Conservation (phyloP, 305 asterid species). For the Lippia alba region DNA sequence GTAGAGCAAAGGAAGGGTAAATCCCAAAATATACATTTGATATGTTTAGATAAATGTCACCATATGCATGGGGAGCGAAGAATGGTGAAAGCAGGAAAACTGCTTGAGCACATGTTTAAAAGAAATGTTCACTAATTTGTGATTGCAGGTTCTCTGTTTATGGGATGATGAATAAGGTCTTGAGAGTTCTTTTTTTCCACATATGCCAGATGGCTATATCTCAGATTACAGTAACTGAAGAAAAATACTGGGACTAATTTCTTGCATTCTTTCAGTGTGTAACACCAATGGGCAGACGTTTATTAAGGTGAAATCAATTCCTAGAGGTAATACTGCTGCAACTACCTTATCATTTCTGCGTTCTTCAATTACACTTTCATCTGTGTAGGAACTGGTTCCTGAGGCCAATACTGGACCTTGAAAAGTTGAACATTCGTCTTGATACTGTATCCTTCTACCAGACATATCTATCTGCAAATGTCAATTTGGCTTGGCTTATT, state of each 20-base stretch:
- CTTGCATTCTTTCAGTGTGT: constrained; percentile 75
- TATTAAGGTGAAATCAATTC: constrained; percentile 68
- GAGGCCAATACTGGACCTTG: constrained; percentile 92
- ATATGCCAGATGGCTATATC: constrained; percentile 33
- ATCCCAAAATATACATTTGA: constrained; percentile 36
- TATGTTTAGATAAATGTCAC: constrained; percentile 34
- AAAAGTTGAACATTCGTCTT: constrained; percentile 80
- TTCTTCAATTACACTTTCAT: constrained; percentile 38
- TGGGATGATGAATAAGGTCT: constrained; percentile 99
- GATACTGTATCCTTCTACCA: constrained; percentile 83
- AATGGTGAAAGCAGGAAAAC: constrained; percentile 44
- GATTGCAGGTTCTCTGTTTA: constrained; percentile 92
- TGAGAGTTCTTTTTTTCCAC: constrained; percentile 32
- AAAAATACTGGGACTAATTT: constrained; percentile 37
- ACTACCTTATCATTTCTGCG: constrained; percentile 37
- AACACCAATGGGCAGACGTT: constrained; percentile 95
- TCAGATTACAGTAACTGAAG: constrained; percentile 28
- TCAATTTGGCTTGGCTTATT: constrained; percentile 14
- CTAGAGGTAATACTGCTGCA: constrained; percentile 23
- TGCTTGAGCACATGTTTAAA: constrained; percentile 34
- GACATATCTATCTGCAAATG: constrained; percentile 3
- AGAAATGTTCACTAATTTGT: constrained; percentile 37
- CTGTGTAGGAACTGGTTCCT: constrained; percentile 89
- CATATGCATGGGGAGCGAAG: constrained; percentile 53
- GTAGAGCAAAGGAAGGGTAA: constrained; percentile 99